phyloP scores from a whole-genome alignment of 805 yeast genomes.

The Nakazawaea siamensis region DNA sequence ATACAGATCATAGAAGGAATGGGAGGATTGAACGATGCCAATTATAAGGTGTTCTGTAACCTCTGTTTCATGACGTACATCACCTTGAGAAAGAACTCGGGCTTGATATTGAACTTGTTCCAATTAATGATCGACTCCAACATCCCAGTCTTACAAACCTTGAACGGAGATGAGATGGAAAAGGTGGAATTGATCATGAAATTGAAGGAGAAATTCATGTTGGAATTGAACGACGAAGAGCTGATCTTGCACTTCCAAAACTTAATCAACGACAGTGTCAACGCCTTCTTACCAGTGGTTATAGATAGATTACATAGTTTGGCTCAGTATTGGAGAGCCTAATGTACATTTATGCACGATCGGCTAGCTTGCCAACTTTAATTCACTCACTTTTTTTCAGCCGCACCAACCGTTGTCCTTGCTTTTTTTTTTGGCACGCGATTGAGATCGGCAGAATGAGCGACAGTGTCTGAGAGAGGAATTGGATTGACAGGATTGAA shows the following conservation, averaged over 20 bases:
- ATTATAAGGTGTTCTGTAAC: slow-evolving; percentile 79
- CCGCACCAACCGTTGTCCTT: no score
- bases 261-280: slow-evolving; percentile 88
- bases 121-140: slow-evolving; percentile 91
- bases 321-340: slow-evolving; percentile 98
- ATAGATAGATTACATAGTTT: slow-evolving; percentile 91
- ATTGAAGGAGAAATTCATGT: slow-evolving; percentile 88
- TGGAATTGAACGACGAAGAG: slow-evolving; percentile 92
- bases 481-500: no score
- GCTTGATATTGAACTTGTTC: slow-evolving; percentile 80
- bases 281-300: slow-evolving; percentile 88
- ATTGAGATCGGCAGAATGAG: no score
- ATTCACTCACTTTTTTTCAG: no score
- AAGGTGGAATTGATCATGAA: slow-evolving; percentile 82
- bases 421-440: no score
- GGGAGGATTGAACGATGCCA: slow-evolving; percentile 87
- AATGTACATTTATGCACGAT: no score
- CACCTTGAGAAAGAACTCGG: slow-evolving; percentile 82
- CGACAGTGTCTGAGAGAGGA: no score
- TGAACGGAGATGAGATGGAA: slow-evolving; percentile 40
- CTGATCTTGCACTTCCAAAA: slow-evolving; percentile 93
- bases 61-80: slow-evolving; percentile 94
- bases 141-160: slow-evolving; percentile 72
- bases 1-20: slow-evolving; percentile 96
- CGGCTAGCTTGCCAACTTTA: no score